Percentiles rank a stretch among this genome's conserved stretches.
These are phyloP conservation scores for Hypomontagnella monticulosa DNA, from an alignment of 495 filamentous ascomycete genomes.

Conservation along the genomic window DNA sequence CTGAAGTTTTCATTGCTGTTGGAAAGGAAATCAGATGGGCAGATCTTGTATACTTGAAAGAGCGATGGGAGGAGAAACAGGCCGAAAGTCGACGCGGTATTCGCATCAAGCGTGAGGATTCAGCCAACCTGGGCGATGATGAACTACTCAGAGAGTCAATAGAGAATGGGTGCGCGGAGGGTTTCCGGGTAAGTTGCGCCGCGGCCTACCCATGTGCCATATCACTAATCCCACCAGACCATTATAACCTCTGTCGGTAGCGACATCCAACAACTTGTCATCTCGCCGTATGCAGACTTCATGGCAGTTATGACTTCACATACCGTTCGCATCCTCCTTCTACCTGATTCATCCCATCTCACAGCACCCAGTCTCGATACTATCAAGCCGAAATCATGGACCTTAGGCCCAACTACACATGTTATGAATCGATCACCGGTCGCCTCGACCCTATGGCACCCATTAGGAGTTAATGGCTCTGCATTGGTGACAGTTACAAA, in stretches of 20 bases:
- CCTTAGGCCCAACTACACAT: slow-evolving; percentile 87
- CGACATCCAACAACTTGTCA: slow-evolving; percentile 80
- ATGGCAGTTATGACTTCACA: slow-evolving; percentile 85
- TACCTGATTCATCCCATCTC: slow-evolving; percentile 80
- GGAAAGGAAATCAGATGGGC: slow-evolving; percentile 90
- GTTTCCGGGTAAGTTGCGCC: slow-evolving; percentile 56
- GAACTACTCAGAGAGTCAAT: slow-evolving; percentile 46
- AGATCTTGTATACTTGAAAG: slow-evolving; percentile 77
- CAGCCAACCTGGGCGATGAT: slow-evolving; percentile 45
- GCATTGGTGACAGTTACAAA: slow-evolving; percentile 84
- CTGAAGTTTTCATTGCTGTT: slow-evolving; percentile 83
- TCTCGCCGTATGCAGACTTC: slow-evolving; percentile 80
- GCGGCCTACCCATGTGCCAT: slow-evolving; percentile 13
- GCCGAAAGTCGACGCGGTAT: slow-evolving; percentile 40
- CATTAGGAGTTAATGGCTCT: slow-evolving; percentile 74
- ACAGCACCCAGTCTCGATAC: slow-evolving; percentile 67
- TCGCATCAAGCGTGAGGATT: slow-evolving; percentile 48
- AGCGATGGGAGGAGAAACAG: slow-evolving; percentile 68
- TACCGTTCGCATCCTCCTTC: slow-evolving; percentile 80
- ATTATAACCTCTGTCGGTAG: slow-evolving; percentile 77
- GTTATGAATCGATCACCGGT: slow-evolving; percentile 82
- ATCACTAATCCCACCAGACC: slow-evolving; percentile 57
- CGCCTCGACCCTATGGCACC: slow-evolving; percentile 85
- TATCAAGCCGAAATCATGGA: slow-evolving; percentile 81
- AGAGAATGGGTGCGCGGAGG: slow-evolving; percentile 47